These are phyloP conservation scores for Penicillium sp. DNA, from an alignment of 2,329 filamentous ascomycete species.

Conservation along the genomic window DNA sequence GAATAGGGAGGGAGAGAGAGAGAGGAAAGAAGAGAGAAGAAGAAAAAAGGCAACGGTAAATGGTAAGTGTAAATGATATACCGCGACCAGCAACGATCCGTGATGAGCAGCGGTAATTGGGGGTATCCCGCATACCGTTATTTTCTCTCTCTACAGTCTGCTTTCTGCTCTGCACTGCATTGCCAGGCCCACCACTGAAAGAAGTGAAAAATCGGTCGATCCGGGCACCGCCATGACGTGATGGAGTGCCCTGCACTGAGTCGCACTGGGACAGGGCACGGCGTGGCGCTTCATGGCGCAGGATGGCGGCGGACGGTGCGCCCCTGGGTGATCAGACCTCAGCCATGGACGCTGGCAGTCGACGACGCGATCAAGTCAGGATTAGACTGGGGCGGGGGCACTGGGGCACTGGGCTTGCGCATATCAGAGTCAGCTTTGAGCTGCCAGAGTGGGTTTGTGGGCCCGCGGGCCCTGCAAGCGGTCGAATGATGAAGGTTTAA, in stretches of 20 bases:
- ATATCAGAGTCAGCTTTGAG: constrained; percentile 19
- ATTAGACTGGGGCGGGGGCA: too few species aligned
- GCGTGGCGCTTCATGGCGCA: neutral
- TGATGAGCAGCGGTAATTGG: constrained; percentile 8
- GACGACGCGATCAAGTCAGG: too few species aligned
- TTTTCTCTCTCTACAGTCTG: neutral
- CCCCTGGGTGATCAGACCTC: constrained; percentile 2
- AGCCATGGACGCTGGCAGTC: neutral
- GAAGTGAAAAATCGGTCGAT: constrained; percentile 20
- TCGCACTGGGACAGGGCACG: too few species aligned
- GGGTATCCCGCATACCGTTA: constrained; percentile 14
- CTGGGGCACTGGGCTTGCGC: constrained; percentile 12
- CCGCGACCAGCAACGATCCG: too few species aligned
- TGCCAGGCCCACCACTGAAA: constrained; percentile 2
- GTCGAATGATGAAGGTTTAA: constrained; percentile 13
- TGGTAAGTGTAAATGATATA: too few species aligned
- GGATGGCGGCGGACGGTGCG: neutral
- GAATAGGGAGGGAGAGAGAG: constrained; percentile 3
- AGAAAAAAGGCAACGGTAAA: constrained; percentile 10
- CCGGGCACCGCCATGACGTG: constrained; percentile 22
- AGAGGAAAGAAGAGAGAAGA: constrained; percentile 6
- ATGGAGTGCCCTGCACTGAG: constrained; percentile 4
- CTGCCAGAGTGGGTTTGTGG: constrained; percentile 19
- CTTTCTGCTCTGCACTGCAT: constrained; percentile 1
- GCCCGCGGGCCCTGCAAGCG: constrained; percentile 27